Evolutionary conservation across 768 basidiomycete species (phyloP), one percentile per base, ranked within the genome.

Genomic region (Tricholoma matsutake): DNA sequence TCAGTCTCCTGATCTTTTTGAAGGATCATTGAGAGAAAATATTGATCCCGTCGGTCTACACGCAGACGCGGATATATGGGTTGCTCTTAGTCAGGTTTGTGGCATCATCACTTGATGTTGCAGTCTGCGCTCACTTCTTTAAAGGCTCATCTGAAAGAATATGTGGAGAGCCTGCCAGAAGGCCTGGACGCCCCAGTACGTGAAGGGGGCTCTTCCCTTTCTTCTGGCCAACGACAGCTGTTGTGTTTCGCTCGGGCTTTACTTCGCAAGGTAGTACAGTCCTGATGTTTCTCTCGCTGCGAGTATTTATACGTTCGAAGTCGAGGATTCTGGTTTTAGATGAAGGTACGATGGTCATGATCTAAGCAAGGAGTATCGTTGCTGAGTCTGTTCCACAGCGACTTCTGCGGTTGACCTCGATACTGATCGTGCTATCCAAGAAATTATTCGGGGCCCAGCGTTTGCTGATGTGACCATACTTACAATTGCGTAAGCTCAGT

Each of bases 271-370:
- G 87, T 86, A 72, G 56, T 11, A 34, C 22, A 29, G 18, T 47
- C 20, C 14, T 22, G n/a, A 9, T 13, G 47, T 52, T 34, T 34
- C 56, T 61, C 53, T 25, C 22, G 22, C 18, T 65, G 16, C 45
- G 11, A 0, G 31, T 34, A 41, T 59, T 61, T 56, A 53, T 52
- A 54, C 65, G 16, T 31, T 61, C 28, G 35, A 61, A 89, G 85
- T 86, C 91, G 16, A 95, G 88, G 73, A 88, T 97, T 37, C 79
- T 98, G 6, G 92, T 97, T 0, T 78, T 98, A n/a, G 96, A 97
- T 69, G 96, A 98, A 84, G 92, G 89, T 85, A 67, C 64, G 66
- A 10, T n/a, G 13, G 3, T 13, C 52, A 49, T n/a, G 58, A 14
- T 53, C 22, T 6, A 2, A 28, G 8, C 16, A 5, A 31, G 4